Evolutionary conservation across 495 filamentous ascomycete species (phyloP), one percentile per base, ranked within the genome.

Genomic region (Aspergillus incahuasiensis): DNA sequence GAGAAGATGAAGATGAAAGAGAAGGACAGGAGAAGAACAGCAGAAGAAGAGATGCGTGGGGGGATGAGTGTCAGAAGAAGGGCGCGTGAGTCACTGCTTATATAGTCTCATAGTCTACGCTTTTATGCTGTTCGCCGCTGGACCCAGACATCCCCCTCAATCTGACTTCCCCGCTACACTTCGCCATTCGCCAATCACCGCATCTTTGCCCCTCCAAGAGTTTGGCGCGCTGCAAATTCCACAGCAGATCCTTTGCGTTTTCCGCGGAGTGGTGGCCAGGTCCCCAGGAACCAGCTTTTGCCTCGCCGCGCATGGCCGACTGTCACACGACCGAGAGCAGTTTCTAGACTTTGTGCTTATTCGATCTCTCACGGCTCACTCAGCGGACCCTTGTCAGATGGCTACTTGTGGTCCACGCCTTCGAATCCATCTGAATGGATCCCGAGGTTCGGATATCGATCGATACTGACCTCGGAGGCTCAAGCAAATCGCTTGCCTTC

Each of bases 11-110:
- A n/a, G n/a, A n/a, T n/a, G 16, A 49, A 39, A 49, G 30, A 58
- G 39, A 28, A 20, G 13, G 24, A 50, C 35, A 51, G 38, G 16
- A 55, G 16, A 41, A 51, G 63, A 68, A 52, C 67, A 58, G 63
- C 25, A 64, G 24, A 5, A 35, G 32, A 15, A 35, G 32, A 34
- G 18, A 38, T 42, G 20, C 21, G 28, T 45, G 52, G 39, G 39
- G 49, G 41, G 16, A 25, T 15, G 16, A 35, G 28, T 48, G 41
- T 44, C 41, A 12, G 25, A 1, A 2, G 24, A 19, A 18, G 32
- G n/a, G 19, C 30, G 13, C 3, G 48, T 50, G 48, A 50, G 48
- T 50, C 48, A 50, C 48, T 25, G 9, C 2, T 21, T 25, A 28
- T 50, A 39, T 50, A 38, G 13, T 11, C 32, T 35, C 32, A 35